Percentiles rank a stretch among this genome's conserved stretches.
These are phyloP conservation scores for Quercus phellos DNA, from an alignment of 331 rosid genomes.

Conservation along the genomic window DNA sequence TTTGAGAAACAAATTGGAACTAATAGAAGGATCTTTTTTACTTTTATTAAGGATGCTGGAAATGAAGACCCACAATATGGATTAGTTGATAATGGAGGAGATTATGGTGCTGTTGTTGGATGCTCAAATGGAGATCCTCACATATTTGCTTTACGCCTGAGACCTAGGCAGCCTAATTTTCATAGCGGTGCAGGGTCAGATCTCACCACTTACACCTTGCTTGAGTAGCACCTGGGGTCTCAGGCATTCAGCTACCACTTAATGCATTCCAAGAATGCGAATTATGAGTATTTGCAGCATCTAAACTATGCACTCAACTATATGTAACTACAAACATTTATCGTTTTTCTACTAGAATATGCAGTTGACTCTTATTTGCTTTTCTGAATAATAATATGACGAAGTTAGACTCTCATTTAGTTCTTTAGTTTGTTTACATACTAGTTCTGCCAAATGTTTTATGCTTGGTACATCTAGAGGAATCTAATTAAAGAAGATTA, in stretches of 20 bases:
- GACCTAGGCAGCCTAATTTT: slow-evolving; percentile 42
- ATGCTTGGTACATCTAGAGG: neutral
- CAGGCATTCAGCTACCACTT: neutral
- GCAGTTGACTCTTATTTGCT: neutral
- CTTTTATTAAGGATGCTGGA: slow-evolving; percentile 48
- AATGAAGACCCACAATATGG: slow-evolving; percentile 53
- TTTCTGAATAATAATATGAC: neutral
- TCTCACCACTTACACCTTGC: slow-evolving; percentile 61
- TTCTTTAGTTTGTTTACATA: neutral
- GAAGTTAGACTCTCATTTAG: neutral
- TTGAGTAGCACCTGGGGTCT: slow-evolving; percentile 30
- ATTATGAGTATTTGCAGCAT: neutral
- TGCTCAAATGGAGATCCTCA: slow-evolving; percentile 53
- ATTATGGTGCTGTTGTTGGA: slow-evolving; percentile 48
- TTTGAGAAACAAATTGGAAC: neutral
- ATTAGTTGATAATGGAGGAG: slow-evolving; percentile 54
- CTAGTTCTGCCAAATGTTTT: neutral
- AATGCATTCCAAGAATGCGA: neutral
- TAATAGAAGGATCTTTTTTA: neutral
- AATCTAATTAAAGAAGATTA: neutral
- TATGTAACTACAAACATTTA: neutral
- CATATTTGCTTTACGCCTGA: slow-evolving; percentile 56
- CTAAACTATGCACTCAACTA: neutral
- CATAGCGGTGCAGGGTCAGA: slow-evolving; percentile 41
- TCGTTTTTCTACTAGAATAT: neutral